Evolutionary conservation across 179 eudicot species (phyloP).

Genomic region (Sideroxylon spinosum): DNA sequence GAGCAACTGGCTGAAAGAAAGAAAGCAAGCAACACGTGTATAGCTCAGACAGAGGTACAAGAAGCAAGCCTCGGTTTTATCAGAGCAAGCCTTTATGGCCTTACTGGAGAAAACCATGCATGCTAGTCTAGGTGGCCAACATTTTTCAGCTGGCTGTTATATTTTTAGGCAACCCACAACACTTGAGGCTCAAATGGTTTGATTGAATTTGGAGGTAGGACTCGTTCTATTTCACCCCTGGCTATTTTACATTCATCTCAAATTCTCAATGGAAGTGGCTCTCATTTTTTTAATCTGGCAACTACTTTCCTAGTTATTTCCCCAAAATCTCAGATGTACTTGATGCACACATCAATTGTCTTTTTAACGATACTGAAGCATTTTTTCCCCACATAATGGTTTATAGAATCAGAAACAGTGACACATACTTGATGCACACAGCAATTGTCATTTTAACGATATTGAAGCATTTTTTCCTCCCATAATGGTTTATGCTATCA

Average conservation of each 20-base stretch:
- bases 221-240: background rate
- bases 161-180: background rate
- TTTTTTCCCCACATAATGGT: too few relatives aligned
- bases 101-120: background rate
- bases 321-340: background rate
- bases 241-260: background rate
- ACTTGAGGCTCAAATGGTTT: background rate
- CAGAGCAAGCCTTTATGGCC: too few relatives aligned
- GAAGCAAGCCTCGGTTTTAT: background rate
- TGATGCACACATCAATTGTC: too few relatives aligned
- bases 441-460: background rate
- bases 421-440: background rate
- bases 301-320: background rate
- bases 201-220: background rate
- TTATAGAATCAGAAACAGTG: too few relatives aligned
- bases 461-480: background rate
- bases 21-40: background rate
- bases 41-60: background rate
- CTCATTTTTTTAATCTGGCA: background rate
- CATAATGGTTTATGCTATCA: background rate
- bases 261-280: background rate
- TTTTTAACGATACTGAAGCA: too few relatives aligned
- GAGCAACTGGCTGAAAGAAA: too few relatives aligned
- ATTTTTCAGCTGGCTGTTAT: background rate
- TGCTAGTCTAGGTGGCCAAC: background rate